Evolutionary conservation across 176 grass and related monocot genomes (phyloP).

Genomic region (Juncus inflexus): DNA sequence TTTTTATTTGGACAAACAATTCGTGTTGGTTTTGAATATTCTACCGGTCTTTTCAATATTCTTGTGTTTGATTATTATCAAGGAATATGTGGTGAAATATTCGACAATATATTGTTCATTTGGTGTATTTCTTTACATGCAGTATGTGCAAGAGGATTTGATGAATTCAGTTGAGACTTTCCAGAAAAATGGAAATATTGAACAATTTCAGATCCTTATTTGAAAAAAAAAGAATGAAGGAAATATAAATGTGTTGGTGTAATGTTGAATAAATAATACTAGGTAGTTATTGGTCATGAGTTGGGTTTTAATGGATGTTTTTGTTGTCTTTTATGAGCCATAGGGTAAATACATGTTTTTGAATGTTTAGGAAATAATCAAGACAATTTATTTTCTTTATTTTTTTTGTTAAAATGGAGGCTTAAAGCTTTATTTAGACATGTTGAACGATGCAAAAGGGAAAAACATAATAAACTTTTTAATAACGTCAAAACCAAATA

Average conservation of each 20-base stretch:
- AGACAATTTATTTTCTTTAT: neutral
- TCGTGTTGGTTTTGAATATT: neutral
- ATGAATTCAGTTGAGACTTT: neutral
- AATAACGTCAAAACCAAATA: too few species aligned
- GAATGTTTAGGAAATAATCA: too few species aligned
- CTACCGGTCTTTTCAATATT: neutral
- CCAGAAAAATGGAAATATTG: neutral
- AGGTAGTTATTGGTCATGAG: neutral
- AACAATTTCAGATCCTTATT: conserved; percentile 26
- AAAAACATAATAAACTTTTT: too few species aligned
- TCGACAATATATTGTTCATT: too few species aligned
- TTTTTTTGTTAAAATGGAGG: neutral
- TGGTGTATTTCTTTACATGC: neutral
- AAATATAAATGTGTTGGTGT: neutral
- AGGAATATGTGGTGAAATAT: neutral
- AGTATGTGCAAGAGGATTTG: neutral
- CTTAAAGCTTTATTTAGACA: neutral
- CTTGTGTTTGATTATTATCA: too few species aligned
- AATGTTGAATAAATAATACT: conserved; percentile 7
- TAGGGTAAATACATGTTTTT: conserved; percentile 21
- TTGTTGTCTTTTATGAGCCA: neutral
- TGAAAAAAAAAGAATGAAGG: neutral
- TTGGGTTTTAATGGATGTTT: neutral
- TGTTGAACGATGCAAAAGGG: too few species aligned
- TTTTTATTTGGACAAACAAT: neutral